phyloP scores from a whole-genome alignment of 108 stramenopile genomes.

The Seminavis robusta region DNA sequence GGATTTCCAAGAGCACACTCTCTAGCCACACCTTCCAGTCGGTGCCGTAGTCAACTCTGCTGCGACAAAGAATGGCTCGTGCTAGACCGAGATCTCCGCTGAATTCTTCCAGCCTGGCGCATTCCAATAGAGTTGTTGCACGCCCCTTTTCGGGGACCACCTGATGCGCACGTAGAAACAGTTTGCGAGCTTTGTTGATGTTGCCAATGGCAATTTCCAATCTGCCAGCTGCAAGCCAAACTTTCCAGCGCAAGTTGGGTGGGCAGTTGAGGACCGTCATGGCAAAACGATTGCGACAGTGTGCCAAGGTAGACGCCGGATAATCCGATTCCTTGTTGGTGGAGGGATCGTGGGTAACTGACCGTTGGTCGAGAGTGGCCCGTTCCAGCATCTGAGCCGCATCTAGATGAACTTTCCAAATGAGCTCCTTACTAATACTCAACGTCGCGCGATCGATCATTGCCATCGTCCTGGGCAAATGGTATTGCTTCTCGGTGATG shows the following conservation, averaged over 20 bases:
- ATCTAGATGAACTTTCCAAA: constrained; percentile 97
- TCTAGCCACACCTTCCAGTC: constrained; percentile 98
- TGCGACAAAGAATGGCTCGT: constrained; percentile 78
- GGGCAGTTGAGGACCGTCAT: constrained; percentile 88
- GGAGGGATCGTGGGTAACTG: constrained; percentile 32
- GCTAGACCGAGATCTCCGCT: constrained; percentile 79
- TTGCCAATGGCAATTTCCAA: constrained; percentile 91
- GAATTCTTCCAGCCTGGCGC: constrained; percentile 91
- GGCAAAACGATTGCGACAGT: constrained; percentile 61
- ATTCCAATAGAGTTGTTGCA: constrained; percentile 87
- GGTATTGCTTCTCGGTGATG: constrained; percentile 31
- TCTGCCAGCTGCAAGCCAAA: constrained; percentile 93
- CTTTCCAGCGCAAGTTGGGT: constrained; percentile 91
- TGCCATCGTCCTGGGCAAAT: constrained; percentile 64
- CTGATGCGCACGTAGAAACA: constrained; percentile 86
- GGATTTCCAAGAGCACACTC: constrained; percentile 86
- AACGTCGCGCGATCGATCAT: constrained; percentile 80
- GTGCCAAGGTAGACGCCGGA: constrained; percentile 7
- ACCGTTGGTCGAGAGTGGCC: constrained; percentile 46
- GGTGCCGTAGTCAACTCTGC: constrained; percentile 63
- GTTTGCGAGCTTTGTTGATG: constrained; percentile 57
- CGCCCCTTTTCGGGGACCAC: constrained; percentile 90
- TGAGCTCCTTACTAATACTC: constrained; percentile 87
- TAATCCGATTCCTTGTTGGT: constrained; percentile 6
- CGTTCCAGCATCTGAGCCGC: constrained; percentile 93